Base-by-base conservation (phyloP, 148 eudicot species). In the Drosera capensis region DNA sequence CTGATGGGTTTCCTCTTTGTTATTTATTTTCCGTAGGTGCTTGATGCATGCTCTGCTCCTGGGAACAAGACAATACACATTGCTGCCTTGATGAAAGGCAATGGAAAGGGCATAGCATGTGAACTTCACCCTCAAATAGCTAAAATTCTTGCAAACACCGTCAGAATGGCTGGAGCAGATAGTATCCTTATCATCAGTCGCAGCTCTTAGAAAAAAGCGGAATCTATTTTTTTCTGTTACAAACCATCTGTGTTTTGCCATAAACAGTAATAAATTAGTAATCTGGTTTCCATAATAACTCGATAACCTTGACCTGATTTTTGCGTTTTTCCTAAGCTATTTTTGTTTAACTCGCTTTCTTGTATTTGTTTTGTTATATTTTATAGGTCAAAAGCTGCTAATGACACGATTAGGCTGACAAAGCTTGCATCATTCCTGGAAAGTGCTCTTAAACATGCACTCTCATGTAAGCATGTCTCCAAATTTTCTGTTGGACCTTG, bases 121-220 rank as follows among this genome's bases (percentile, higher is more conserved):
- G 99, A 92, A 57, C 68, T 81, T 49, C 68, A 81, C 66, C 56
- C 63, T 30, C 78, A 85, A 41, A 76, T 95, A 58, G 73, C 72
- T 52, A 65, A 76, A 42, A 82, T 79, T 43, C 68, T 92, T 39
- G 59, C 62, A 52, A 57, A 66, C 49, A 85, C 92, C 9, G 61
- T 79, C 48, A 56, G 52, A 34, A 48, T 76, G 55, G 85, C 99
- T 68, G 99, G 95, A 17, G 95, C 99, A 34, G 31, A 68, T 46
- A 90, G 95, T 90, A 90, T 90, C 99, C 93, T 84, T 59, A 18
- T n/a, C n/a, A n/a, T n/a, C n/a, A n/a, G n/a, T n/a, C n/a, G n/a
- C n/a, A n/a, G n/a, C n/a, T n/a, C n/a, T n/a, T n/a, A n/a, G n/a
- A n/a, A n/a, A n/a, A n/a, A n/a, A n/a, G n/a, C n/a, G n/a, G n/a